Evolutionary conservation across 371 early-diverging fungal species (phyloP).

Genomic region (Nematocida sp.): DNA sequence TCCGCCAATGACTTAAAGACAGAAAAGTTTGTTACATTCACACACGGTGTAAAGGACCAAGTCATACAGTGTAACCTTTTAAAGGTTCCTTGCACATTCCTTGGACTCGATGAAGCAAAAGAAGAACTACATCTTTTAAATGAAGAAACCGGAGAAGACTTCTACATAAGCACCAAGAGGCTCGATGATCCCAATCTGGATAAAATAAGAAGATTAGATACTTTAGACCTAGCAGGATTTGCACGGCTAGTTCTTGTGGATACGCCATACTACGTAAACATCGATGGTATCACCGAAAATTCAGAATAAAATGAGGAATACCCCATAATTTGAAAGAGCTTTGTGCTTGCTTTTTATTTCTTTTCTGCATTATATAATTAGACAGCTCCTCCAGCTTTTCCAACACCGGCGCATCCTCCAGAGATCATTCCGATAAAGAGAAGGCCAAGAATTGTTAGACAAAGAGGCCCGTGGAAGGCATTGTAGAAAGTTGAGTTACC

Average conservation of each 20-base stretch:
- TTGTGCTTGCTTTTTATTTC: background rate
- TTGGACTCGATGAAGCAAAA: slow-evolving; percentile 33
- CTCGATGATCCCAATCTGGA: slow-evolving; percentile 4
- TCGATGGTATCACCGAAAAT: slow-evolving; percentile 31
- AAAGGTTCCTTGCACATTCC: slow-evolving; percentile 20
- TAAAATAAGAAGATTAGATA: background rate
- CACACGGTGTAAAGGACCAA: slow-evolving; percentile 35
- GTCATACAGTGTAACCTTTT: slow-evolving; percentile 23
- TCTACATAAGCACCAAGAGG: background rate
- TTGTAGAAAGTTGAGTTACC: background rate
- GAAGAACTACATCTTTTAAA: slow-evolving; percentile 10
- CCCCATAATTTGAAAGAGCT: background rate
- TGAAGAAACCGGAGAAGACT: slow-evolving; percentile 13
- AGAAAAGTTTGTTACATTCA: slow-evolving; percentile 13
- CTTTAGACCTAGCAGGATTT: background rate
- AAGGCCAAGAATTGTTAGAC: background rate
- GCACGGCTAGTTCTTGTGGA: slow-evolving; percentile 28
- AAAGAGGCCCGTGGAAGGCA: slow-evolving; percentile 6
- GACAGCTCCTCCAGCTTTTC: background rate
- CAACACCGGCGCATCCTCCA: background rate
- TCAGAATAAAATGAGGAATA: background rate
- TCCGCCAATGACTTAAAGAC: slow-evolving; percentile 26
- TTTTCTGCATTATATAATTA: background rate
- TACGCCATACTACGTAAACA: slow-evolving; percentile 35
- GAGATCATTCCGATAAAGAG: background rate